Conservation (phyloP, 1,284 basidiomycete genomes). For the Volvariella surrecta region DNA sequence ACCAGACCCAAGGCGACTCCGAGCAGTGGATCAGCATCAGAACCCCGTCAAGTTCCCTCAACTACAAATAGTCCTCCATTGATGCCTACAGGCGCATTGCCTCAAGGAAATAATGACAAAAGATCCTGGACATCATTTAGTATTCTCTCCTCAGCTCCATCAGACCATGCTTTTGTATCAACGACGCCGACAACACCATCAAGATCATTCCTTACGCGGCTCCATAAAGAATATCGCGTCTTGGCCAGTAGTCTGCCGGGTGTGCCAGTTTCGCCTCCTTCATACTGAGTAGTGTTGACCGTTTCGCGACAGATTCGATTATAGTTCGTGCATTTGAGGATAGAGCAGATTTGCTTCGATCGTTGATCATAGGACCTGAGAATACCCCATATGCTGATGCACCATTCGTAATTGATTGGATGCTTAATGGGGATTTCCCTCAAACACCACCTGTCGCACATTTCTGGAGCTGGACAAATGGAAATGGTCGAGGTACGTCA, state of each 20-base stretch:
- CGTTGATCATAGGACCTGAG: constrained; percentile 86
- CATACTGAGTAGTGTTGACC: neutral
- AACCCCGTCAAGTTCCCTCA: constrained; percentile 12
- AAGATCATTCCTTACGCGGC: constrained; percentile 64
- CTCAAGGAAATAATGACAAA: too few species aligned
- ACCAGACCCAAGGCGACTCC: neutral
- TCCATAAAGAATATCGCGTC: constrained; percentile 80
- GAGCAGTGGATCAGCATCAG: constrained; percentile 6
- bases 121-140: constrained; percentile 71
- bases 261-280: constrained; percentile 22
- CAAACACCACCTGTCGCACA: constrained; percentile 81
- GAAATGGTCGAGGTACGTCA: constrained; percentile 72
- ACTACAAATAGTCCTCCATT: too few species aligned
- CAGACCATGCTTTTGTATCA: constrained; percentile 75
- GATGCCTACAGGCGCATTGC: too few species aligned
- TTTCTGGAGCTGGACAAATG: constrained; percentile 92
- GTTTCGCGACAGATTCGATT: constrained; percentile 47
- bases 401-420: constrained; percentile 93
- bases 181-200: constrained; percentile 54
- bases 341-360: constrained; percentile 78
- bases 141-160: constrained; percentile 64
- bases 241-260: constrained; percentile 77
- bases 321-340: constrained; percentile 73
- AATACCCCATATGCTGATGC: constrained; percentile 93
- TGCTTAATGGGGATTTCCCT: constrained; percentile 84